Evolutionary conservation across 192 early-diverging fungal species (phyloP).

Genomic region (Diversispora epigaea): DNA sequence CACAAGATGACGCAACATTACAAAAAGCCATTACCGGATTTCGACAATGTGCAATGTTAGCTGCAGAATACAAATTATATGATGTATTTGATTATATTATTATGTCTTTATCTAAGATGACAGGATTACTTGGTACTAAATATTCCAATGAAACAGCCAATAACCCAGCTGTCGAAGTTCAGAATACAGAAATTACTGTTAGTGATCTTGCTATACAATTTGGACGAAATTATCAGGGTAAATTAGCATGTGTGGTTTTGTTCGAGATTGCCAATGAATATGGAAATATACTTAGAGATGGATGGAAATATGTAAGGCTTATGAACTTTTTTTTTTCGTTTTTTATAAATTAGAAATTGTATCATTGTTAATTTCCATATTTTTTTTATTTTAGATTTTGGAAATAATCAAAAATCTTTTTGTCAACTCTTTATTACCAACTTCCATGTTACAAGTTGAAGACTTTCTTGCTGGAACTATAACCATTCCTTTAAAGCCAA

Average conservation of each 20-base stretch:
- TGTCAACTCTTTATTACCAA: slow-evolving; percentile 71
- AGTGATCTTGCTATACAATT: slow-evolving; percentile 77
- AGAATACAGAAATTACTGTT: slow-evolving; percentile 50
- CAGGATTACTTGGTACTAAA: slow-evolving; percentile 58
- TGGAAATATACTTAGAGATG: slow-evolving; percentile 62
- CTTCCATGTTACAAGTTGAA: slow-evolving; percentile 64
- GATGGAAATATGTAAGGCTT: slow-evolving; percentile 68
- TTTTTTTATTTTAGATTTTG: slow-evolving; percentile 50
- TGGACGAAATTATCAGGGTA: slow-evolving; percentile 86
- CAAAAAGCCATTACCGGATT: slow-evolving; percentile 81
- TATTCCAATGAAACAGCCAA: slow-evolving; percentile 41
- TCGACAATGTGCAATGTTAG: slow-evolving; percentile 69
- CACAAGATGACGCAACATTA: slow-evolving; percentile 72
- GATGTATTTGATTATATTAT: slow-evolving; percentile 82
- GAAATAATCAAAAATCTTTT: slow-evolving; percentile 76
- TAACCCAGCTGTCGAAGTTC: slow-evolving; percentile 50
- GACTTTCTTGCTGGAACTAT: slow-evolving; percentile 72
- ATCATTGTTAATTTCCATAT: slow-evolving; percentile 38
- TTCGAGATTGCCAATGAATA: slow-evolving; percentile 72
- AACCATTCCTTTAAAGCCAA: slow-evolving; percentile 62
- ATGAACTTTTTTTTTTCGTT: slow-evolving; percentile 14
- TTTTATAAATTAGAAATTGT: slow-evolving; percentile 4
- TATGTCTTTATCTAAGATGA: slow-evolving; percentile 69
- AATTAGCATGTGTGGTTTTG: slow-evolving; percentile 85
- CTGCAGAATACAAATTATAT: slow-evolving; percentile 68